These are phyloP conservation scores for Fusarium guadeloupense DNA, from an alignment of 2,329 filamentous ascomycete species.

Conservation along the genomic window DNA sequence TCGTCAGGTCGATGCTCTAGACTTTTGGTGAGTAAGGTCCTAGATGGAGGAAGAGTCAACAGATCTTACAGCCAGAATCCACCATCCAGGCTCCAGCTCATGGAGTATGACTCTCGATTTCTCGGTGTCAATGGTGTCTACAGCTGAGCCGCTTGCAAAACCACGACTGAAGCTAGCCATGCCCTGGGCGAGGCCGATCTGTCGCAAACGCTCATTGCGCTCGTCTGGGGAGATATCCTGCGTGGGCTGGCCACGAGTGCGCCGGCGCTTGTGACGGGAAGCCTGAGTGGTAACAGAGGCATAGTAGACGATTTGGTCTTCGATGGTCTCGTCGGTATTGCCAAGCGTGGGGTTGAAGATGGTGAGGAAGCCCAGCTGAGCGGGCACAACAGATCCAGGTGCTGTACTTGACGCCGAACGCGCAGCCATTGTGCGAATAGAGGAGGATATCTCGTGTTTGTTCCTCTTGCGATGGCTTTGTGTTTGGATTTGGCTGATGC, in stretches of 20 bases:
- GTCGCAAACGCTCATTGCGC: constrained; percentile 85
- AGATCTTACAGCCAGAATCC: constrained; percentile 83
- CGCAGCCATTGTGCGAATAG: constrained; percentile 27
- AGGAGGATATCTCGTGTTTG: neutral
- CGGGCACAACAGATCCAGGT: constrained; percentile 61
- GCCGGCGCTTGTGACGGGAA: constrained; percentile 52
- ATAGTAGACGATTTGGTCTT: constrained; percentile 93
- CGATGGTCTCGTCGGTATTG: constrained; percentile 64
- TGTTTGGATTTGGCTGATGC: neutral
- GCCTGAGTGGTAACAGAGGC: constrained; percentile 66
- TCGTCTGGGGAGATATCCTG: constrained; percentile 67
- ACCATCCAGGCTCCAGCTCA: constrained; percentile 92
- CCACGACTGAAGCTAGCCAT: constrained; percentile 93
- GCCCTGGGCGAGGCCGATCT: constrained; percentile 95
- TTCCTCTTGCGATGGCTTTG: neutral
- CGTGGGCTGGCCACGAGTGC: constrained; percentile 54
- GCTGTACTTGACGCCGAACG: too few relatives aligned
- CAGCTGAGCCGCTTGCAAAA: constrained; percentile 79
- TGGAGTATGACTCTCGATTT: constrained; percentile 84
- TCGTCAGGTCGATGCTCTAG: constrained; percentile 76
- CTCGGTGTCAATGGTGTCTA: constrained; percentile 91
- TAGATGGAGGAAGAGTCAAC: neutral
- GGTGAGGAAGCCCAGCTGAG: constrained; percentile 87
- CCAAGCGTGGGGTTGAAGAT: constrained; percentile 93
- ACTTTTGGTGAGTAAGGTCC: constrained; percentile 7